Base-by-base conservation (phyloP, 305 asterid genomes). In the Striga hermonthica region DNA sequence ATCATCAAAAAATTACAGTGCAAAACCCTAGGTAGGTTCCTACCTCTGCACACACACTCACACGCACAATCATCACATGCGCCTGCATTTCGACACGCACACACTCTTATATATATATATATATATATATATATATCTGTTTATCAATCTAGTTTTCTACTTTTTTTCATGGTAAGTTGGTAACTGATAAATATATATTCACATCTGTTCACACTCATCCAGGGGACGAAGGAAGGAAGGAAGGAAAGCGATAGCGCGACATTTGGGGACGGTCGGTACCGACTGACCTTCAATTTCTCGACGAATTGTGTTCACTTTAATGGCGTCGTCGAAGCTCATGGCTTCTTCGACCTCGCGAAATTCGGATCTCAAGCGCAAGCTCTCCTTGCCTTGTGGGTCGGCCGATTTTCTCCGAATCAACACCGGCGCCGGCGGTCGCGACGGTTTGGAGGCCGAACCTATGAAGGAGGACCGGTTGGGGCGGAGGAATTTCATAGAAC, bases 241-340 rank as follows among this genome's bases (percentile, higher is more conserved):
- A 55, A 59, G 31, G 1, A 22, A 22, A 22, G 31, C 31, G 31
- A 22, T 22, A 22, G 31, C 31, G 31, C 31, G 31, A 22, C 1
- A 22, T 52, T 37, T 38, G 57, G 66, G 56, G 63, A 54, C 60
- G 81, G 68, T 79, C 75, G 45, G 50, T 34, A 59, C 49, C 54
- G 36, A 53, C 44, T 69, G 10, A 9, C 44, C 11, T 36, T 61
- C 44, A 72, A 9, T 39, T 67, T 34, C 12, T 58, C 13, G 68
- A 50, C 35, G 55, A 16, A 36, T 47, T 35, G 22, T 8, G 54
- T 52, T 5, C 10, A 54, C 35, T 62, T 48, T 56, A 31, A 88
- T 88, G 94, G 90, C 84, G 65, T 73, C 95, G 74, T 80, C 85
- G 72, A 75, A 89, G 82, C 76, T 84, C 56, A 82, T 86, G 86